phyloP scores from a whole-genome alignment of 169 alveolate species.

The Toxoplasma gondii region DNA sequence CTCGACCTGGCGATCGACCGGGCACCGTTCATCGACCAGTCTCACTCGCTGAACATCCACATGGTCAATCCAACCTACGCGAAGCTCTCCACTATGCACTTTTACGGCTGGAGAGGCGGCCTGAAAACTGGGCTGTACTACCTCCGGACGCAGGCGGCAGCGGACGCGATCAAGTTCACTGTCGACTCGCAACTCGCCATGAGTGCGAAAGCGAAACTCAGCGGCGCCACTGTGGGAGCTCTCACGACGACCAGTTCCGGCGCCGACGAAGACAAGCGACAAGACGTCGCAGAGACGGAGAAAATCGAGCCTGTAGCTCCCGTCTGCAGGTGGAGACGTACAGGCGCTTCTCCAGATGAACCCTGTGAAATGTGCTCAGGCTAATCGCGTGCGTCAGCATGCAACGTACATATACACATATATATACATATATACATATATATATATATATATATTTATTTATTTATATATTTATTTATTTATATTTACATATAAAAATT shows the following conservation, averaged over 20 bases:
- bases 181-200: slow-evolving; percentile 83
- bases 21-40: slow-evolving; percentile 70
- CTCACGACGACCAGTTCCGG: background rate
- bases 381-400: background rate
- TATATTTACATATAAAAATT: too few species aligned
- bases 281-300: background rate
- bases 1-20: slow-evolving; percentile 98
- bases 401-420: background rate
- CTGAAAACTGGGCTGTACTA: slow-evolving; percentile 98
- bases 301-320: background rate
- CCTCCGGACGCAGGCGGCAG: slow-evolving; percentile 97
- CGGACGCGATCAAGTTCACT: slow-evolving; percentile 98
- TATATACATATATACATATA: too few species aligned
- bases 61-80: slow-evolving; percentile 95
- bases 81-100: slow-evolving; percentile 97
- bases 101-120: slow-evolving; percentile 98
- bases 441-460: too few species aligned
- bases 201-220: slow-evolving; percentile 24
- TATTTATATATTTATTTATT: too few species aligned
- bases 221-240: background rate
- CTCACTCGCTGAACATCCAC: slow-evolving; percentile 96
- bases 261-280: background rate
- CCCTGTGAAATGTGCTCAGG: slow-evolving; percentile 53
- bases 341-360: slow-evolving; percentile 15
- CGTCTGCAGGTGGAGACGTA: slow-evolving; percentile 17